A percentile compares a stretch with the other conserved stretches of the same genome.
phyloP scores from a whole-genome alignment of 768 basidiomycete genomes.

The Calocera cornea region DNA sequence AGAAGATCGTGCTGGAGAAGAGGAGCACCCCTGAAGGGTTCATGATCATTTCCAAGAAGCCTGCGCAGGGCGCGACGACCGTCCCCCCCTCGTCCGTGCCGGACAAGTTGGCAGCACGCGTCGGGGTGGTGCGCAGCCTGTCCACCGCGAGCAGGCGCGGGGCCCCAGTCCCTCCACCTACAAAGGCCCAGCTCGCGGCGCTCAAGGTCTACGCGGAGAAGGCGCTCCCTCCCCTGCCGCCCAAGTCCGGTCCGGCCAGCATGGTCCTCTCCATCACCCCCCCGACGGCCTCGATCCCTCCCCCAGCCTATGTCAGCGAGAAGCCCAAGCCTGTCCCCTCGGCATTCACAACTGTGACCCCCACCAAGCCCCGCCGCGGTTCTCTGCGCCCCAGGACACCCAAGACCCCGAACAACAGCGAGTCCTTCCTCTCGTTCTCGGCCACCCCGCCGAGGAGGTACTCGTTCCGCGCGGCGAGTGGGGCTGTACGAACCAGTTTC shows the following conservation, averaged over 20 bases:
- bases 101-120: neutral
- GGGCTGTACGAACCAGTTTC: neutral
- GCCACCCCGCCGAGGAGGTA: neutral
- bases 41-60: neutral
- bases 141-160: neutral
- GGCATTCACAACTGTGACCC: neutral
- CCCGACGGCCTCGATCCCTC: neutral
- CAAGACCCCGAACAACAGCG: neutral
- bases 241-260: neutral
- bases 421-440: slow-evolving; percentile 1
- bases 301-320: neutral
- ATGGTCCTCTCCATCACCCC: neutral
- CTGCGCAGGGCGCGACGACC: neutral
- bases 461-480: neutral
- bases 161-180: neutral
- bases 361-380: neutral
- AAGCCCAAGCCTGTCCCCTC: neutral
- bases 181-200: neutral
- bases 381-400: neutral
- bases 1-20: neutral
- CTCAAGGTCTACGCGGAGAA: slow-evolving; percentile 2
- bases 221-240: slow-evolving; percentile 1
- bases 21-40: slow-evolving; percentile 1
- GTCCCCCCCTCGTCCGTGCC: neutral
- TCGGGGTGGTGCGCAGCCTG: neutral